These are phyloP conservation scores for Pseudisothecium myosuroides DNA, from an alignment of 225 moss, liverwort and hornwort genomes.

Conservation along the genomic window DNA sequence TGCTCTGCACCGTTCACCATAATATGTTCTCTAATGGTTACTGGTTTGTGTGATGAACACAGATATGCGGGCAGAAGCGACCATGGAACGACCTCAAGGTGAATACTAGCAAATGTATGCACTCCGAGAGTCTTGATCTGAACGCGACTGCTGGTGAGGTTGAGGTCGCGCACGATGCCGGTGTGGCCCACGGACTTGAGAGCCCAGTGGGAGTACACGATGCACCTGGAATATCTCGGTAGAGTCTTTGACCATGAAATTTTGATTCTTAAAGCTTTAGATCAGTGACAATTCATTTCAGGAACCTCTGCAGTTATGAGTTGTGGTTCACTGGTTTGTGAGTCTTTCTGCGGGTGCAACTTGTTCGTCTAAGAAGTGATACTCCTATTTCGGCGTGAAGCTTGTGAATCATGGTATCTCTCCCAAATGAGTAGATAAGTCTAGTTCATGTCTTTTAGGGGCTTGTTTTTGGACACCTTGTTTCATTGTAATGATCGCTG, in stretches of 20 bases:
- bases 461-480: background rate
- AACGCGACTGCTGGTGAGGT: constrained; percentile 49
- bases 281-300: background rate
- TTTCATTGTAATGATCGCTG: background rate
- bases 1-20: background rate
- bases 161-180: constrained; percentile 24
- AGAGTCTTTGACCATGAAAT: background rate
- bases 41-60: background rate
- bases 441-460: background rate
- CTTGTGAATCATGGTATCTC: background rate
- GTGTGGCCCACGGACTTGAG: constrained; percentile 24
- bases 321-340: background rate
- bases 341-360: background rate
- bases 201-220: constrained; percentile 38
- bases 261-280: background rate
- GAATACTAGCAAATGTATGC: constrained; percentile 25
- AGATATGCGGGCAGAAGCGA: constrained; percentile 83
- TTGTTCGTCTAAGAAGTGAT: background rate
- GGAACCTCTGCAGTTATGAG: background rate
- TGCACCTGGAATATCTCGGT: constrained; percentile 72
- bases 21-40: background rate
- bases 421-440: background rate
- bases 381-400: background rate
- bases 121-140: constrained; percentile 62
- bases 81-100: constrained; percentile 61